Conservation (phyloP, 768 basidiomycete genomes). For the Chalciporus pseudorubinellus region DNA sequence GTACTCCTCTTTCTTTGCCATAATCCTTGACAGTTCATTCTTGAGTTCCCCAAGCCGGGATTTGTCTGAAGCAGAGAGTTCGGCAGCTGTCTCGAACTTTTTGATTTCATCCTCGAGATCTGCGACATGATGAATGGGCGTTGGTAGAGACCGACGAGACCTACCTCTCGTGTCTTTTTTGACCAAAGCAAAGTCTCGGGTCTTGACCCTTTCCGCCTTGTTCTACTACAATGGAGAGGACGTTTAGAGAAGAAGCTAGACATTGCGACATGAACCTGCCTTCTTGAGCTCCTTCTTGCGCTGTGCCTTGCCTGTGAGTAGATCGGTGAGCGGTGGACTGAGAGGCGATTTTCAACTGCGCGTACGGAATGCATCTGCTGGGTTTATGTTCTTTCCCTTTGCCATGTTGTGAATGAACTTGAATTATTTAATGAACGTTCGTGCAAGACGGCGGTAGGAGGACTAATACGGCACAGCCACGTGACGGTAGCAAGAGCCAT, state of each 20-base stretch:
- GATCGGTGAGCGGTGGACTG: conserved; percentile 2
- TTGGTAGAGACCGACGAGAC: conserved; percentile 9
- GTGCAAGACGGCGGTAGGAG: background rate
- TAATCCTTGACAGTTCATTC: conserved; percentile 74
- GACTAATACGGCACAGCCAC: conserved; percentile 14
- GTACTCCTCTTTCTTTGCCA: conserved; percentile 88
- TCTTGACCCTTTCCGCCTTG: conserved; percentile 78
- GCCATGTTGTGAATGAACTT: conserved; percentile 49
- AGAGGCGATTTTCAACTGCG: conserved; percentile 14
- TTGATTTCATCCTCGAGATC: conserved; percentile 82
- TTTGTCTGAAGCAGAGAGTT: conserved; percentile 51
- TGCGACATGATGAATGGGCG: conserved; percentile 30
- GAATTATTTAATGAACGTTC: background rate
- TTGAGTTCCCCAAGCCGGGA: conserved; percentile 71
- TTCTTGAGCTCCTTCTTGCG: conserved; percentile 96
- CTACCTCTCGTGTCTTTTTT: conserved; percentile 91
- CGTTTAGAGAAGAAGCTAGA: conserved; percentile 10
- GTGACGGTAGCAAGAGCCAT: conserved; percentile 29
- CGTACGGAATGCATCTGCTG: conserved; percentile 91
- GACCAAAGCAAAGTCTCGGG: conserved; percentile 84
- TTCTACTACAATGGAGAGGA: conserved; percentile 63
- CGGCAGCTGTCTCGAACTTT: conserved; percentile 52
- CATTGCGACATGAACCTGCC: conserved; percentile 36
- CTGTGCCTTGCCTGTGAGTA: conserved; percentile 74
- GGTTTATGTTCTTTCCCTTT: conserved; percentile 84